Evolutionary conservation across 768 basidiomycete genomes (phyloP), one percentile per base, ranked within the genome.

Genomic region (Clathrus columnatus): DNA sequence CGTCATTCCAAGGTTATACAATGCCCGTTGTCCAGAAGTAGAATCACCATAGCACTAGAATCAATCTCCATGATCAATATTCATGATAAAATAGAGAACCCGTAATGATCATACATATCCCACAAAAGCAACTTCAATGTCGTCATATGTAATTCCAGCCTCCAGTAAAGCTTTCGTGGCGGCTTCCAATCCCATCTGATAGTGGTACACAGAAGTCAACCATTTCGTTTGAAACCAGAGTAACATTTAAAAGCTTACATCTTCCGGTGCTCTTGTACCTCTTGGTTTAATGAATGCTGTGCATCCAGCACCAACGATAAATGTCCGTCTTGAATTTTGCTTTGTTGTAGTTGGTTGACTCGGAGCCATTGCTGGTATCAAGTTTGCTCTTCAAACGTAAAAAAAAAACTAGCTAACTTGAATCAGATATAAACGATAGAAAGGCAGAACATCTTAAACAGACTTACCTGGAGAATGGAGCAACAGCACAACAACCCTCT

Each of bases 161-260:
- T 93, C 91, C 16, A 92, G 78, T 21, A 92, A 74, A 0, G 91
- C 90, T 62, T 93, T 92, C 1, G 87, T 89, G 0, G 86, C 80
- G 1, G 91, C 91, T 67, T 92, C 91, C 43, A 91, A 72, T 5
- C 88, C 89, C 85, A 92, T 90, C 85, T 89, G 28, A 50, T 20
- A 26, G 53, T 24, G 62, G 36, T 30, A 16, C 2, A 50, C n/a
- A 21, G 4, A 14, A 24, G 11, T 20, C 20, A 24, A 30, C 52
- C 36, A 18, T 53, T 16, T 17, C 4, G 23, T 36, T 45, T 46
- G 49, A 27, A 20, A 4, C 28, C 43, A 16, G 10, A 30, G 14
- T 30, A 17, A 23, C 7, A 20, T 24, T 18, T 17, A 26, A 36
- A 14, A 2, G 53, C 80, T 59, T 68, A 85, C 85, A 61, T 91